Evolutionary conservation across 306 rosid species (phyloP).

Genomic region (Betula pendula): DNA sequence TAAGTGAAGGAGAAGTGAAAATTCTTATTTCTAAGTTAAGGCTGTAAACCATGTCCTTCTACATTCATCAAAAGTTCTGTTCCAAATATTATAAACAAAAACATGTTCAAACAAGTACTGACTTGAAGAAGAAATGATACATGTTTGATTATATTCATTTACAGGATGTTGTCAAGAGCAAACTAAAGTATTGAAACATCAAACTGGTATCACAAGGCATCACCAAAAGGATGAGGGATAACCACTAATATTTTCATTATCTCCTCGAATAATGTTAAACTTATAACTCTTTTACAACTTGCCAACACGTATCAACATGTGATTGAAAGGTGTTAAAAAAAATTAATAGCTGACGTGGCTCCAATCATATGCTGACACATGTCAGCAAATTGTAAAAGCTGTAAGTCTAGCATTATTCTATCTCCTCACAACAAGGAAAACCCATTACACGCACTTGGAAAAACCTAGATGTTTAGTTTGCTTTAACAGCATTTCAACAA

Average conservation of each 20-base stretch:
- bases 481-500: not conserved
- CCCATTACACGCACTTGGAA: not conserved
- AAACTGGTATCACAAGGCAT: not conserved
- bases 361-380: too few relatives aligned
- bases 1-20: not conserved
- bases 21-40: not conserved
- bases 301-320: too few relatives aligned
- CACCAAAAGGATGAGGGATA: not conserved
- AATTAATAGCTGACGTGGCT: too few relatives aligned
- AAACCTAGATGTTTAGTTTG: not conserved
- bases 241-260: not conserved
- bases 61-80: not conserved
- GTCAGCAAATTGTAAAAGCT: too few relatives aligned
- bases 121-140: not conserved
- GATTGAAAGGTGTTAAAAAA: too few relatives aligned
- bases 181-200: not conserved
- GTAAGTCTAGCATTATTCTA: too few relatives aligned
- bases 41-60: not conserved
- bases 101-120: not conserved
- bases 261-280: not conserved
- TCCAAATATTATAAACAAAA: not conserved
- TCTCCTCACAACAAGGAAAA: not conserved
- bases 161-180: not conserved
- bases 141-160: not conserved
- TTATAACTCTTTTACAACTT: too few relatives aligned